Percentiles rank a stretch among this genome's conserved stretches.
These are phyloP conservation scores for Didymella glomerata DNA, from an alignment of 2,329 filamentous ascomycete genomes.

Conservation along the genomic window DNA sequence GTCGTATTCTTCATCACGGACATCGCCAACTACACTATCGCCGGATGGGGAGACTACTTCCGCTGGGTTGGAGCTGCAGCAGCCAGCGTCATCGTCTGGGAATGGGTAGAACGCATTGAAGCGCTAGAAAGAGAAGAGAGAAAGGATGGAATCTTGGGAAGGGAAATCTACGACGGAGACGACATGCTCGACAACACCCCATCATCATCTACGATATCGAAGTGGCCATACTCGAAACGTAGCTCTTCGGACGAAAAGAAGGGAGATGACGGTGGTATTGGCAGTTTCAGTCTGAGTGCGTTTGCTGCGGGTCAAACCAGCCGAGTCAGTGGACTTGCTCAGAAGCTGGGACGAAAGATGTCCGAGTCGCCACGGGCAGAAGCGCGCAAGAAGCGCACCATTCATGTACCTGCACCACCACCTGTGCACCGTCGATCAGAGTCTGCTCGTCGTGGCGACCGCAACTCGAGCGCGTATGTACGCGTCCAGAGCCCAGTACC, in stretches of 20 bases:
- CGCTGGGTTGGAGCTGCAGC: constrained; percentile 95
- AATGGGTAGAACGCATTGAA: constrained; percentile 96
- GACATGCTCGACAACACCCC: constrained; percentile 81
- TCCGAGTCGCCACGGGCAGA: constrained; percentile 39
- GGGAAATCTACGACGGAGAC: constrained; percentile 92
- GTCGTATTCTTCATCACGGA: constrained; percentile 94
- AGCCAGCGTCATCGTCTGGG: constrained; percentile 96
- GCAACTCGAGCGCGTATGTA: constrained; percentile 40
- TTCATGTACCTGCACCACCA: constrained; percentile 46
- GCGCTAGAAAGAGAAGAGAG: constrained; percentile 90
- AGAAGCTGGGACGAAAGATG: constrained; percentile 40
- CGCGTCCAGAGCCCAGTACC: constrained; percentile 50
- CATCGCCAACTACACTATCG: constrained; percentile 83
- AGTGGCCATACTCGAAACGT: constrained; percentile 56
- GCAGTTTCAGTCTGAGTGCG: constrained; percentile 29
- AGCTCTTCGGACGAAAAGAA: constrained; percentile 41
- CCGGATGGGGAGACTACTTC: constrained; percentile 94
- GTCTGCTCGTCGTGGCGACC: constrained; percentile 33
- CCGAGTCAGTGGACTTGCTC: constrained; percentile 41
- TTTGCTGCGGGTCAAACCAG: constrained; percentile 38
- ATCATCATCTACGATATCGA: constrained; percentile 62
- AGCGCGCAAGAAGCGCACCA: constrained; percentile 43
- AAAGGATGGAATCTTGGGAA: constrained; percentile 88
- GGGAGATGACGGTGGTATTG: constrained; percentile 29
- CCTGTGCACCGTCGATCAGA: constrained; percentile 41